Conservation (phyloP, 495 filamentous ascomycete species). For the Lasiosphaeris hirsuta region DNA sequence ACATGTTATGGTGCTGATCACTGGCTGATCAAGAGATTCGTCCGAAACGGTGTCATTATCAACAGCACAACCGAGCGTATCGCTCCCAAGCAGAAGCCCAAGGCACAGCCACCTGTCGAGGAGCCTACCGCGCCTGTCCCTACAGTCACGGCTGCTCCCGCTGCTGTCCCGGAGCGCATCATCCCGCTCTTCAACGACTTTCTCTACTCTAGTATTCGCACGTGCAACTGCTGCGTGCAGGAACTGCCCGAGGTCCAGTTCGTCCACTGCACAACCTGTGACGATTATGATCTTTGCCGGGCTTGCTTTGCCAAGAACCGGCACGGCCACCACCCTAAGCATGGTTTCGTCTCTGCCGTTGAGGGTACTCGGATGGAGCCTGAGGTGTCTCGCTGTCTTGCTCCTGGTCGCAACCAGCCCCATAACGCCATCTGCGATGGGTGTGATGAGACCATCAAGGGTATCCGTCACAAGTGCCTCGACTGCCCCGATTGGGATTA, state of each 20-base stretch:
- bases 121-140: conserved; percentile 1
- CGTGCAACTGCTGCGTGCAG: conserved; percentile 88
- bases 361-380: conserved; percentile 53
- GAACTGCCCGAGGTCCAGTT: conserved; percentile 74
- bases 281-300: conserved; percentile 90
- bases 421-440: conserved; percentile 94
- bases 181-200: conserved; percentile 24
- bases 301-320: conserved; percentile 68
- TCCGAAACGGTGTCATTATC: conserved; percentile 73
- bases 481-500: conserved; percentile 98
- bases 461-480: conserved; percentile 95
- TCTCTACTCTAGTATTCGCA: conserved; percentile 53
- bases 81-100: conserved; percentile 53
- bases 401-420: conserved; percentile 73
- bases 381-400: conserved; percentile 59
- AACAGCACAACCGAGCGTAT: conserved; percentile 81
- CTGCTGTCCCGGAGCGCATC: conserved; percentile 15
- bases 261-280: conserved; percentile 79
- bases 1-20: conserved; percentile 74
- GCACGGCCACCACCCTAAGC: conserved; percentile 92
- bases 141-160: background rate
- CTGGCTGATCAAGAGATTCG: conserved; percentile 89
- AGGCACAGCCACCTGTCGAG: conserved; percentile 20
- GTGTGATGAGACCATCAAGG: conserved; percentile 84
- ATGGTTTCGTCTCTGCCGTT: conserved; percentile 68